Evolutionary conservation across 2,329 filamentous ascomycete species (phyloP), one percentile per base, ranked within the genome.

Genomic region (Phyllosticta paracitricarpa): DNA sequence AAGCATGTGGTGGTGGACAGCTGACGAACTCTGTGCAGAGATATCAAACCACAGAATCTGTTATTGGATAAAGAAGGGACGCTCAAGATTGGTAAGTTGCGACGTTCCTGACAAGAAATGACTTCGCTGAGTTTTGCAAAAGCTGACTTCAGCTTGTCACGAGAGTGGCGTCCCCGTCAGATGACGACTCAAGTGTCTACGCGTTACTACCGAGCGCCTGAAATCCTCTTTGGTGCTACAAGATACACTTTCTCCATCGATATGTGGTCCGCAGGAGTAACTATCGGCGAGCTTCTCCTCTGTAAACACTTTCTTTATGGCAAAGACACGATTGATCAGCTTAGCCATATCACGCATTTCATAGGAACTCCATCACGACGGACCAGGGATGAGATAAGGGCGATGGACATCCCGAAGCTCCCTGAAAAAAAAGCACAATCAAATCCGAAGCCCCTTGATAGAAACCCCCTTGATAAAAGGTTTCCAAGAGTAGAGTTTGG

Each of bases 1-100:
- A n/a, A 25, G 54, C 24, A 22, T 57, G 19, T 53, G 24, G 64
- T 40, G 54, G 24, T 62, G 59, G 54, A 40, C 51, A 24, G 28
- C 35, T 40, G 52, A 73, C 48, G 3, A 22, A 48, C 4, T n/a
- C 17, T 10, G 12, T 3, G 2, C 40, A 61, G 72, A 59, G 72
- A 74, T 61, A 69, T 74, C 48, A 74, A 74, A 65, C 70, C 72
- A 65, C 69, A 70, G 33, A 74, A 74, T 51, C 66, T 74, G 19
- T 67, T 74, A 10, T 69, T 74, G 9, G 73, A 70, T 4, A 64
- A 65, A 6, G 68, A 71, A 63, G 72, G 72, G 9, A 64, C 71
- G 19, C 65, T 74, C 22, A 74, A 74, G 64, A 68, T 74, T 26
- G 72, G 72, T 74, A 40, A 2, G 8, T 61, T 22, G 10, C 22